Evolutionary conservation across 345 rosid species (phyloP).

Genomic region (Gossypium raimondii): DNA sequence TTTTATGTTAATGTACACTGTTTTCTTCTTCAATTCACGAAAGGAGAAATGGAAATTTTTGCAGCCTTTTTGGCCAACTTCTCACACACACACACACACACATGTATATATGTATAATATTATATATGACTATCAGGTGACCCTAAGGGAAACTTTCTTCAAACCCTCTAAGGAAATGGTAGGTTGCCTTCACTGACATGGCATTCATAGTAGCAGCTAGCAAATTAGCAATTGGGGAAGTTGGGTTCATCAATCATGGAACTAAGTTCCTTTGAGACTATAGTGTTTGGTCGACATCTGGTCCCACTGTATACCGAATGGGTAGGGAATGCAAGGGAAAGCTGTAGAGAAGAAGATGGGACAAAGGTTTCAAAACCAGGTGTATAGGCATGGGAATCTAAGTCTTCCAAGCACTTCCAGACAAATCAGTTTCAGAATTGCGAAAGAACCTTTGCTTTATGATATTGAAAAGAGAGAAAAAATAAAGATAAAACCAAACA

Average conservation of each 20-base stretch:
- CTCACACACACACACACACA: background rate
- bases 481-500: background rate
- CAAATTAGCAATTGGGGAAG: background rate
- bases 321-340: constrained; percentile 15
- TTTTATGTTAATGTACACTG: background rate
- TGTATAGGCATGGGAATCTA: constrained; percentile 32
- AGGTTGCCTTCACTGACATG: background rate
- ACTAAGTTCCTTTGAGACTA: background rate
- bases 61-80: constrained; percentile 16
- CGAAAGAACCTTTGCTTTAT: constrained; percentile 25
- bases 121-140: background rate
- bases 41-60: background rate
- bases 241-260: background rate
- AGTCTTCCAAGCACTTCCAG: constrained; percentile 32
- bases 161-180: background rate
- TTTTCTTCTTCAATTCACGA: background rate
- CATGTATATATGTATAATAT: background rate
- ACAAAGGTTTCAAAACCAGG: constrained; percentile 10
- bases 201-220: background rate
- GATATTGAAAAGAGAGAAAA: constrained; percentile 20
- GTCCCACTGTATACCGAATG: background rate
- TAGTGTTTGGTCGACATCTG: background rate
- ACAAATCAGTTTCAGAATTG: constrained; percentile 44
- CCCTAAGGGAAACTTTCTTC: background rate
- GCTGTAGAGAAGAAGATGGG: constrained; percentile 9